These are phyloP conservation scores for Teratosphaeria viscida DNA, from an alignment of 2,329 filamentous ascomycete species.

Conservation along the genomic window DNA sequence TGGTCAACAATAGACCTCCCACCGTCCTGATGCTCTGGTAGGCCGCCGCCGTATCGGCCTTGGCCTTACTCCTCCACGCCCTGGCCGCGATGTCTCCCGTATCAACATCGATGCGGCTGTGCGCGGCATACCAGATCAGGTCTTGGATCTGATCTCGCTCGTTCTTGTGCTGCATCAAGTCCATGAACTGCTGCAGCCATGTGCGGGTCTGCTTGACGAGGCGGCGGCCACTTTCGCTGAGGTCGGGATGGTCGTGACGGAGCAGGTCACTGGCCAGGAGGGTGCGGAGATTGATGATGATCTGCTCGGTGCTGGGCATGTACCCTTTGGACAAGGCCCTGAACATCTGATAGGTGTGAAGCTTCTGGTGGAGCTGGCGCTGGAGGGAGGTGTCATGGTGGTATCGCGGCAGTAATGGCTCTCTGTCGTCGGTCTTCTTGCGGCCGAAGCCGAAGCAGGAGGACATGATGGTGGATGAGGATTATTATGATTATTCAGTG, in stretches of 20 bases:
- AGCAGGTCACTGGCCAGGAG: conserved; percentile 68
- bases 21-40: conserved; percentile 77
- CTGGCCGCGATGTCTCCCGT: conserved; percentile 51
- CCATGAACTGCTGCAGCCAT: conserved; percentile 70
- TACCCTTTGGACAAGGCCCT: conserved; percentile 72
- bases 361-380: conserved; percentile 70
- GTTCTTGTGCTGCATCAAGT: conserved; percentile 77
- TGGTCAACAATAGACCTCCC: conserved; percentile 73
- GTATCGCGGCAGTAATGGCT: conserved; percentile 75
- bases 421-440: conserved; percentile 48
- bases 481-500: background rate
- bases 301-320: conserved; percentile 85
- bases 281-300: conserved; percentile 67
- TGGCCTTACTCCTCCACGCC: conserved; percentile 52
- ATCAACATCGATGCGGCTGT: conserved; percentile 61
- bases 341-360: conserved; percentile 88
- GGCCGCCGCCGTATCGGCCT: conserved; percentile 62
- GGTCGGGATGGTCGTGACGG: conserved; percentile 60
- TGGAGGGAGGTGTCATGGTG: conserved; percentile 71
- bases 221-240: conserved; percentile 67
- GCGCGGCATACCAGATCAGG: conserved; percentile 73
- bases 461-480: conserved; percentile 6
- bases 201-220: conserved; percentile 62
- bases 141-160: conserved; percentile 77
- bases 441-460: conserved; percentile 57